These are phyloP conservation scores for Rhododendron mucronatum DNA, from an alignment of 148 eudicot species.

Conservation along the genomic window DNA sequence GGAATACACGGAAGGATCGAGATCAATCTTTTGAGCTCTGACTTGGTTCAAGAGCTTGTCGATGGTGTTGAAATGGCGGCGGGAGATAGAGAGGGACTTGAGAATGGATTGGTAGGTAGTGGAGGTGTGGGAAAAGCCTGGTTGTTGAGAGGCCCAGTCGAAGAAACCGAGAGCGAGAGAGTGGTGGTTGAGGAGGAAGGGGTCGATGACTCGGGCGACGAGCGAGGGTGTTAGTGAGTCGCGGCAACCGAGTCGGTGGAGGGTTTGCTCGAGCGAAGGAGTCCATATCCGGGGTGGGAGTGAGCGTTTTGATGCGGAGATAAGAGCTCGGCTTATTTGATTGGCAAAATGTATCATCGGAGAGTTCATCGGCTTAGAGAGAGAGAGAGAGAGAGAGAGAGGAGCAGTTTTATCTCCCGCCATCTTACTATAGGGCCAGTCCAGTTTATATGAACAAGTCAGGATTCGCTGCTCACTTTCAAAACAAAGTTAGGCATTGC, in stretches of 20 bases:
- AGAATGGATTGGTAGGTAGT: constrained; percentile 47
- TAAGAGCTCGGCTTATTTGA: constrained; percentile 49
- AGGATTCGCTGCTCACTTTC: no score
- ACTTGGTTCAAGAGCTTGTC: constrained; percentile 52
- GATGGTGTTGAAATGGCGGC: constrained; percentile 47
- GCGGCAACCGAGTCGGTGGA: constrained; percentile 56
- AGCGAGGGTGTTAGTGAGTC: constrained; percentile 54
- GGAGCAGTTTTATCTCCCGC: constrained; percentile 18
- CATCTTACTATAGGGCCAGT: background rate
- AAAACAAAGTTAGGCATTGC: no score
- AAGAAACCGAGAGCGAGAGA: constrained; percentile 81
- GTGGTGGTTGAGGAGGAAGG: constrained; percentile 66
- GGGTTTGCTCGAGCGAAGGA: constrained; percentile 59
- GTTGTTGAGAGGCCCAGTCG: constrained; percentile 90
- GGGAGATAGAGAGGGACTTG: constrained; percentile 59
- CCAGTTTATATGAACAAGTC: background rate
- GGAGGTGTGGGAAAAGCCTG: constrained; percentile 58
- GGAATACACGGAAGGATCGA: constrained; percentile 39
- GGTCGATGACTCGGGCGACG: constrained; percentile 80
- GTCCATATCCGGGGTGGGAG: constrained; percentile 41
- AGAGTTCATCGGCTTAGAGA: background rate
- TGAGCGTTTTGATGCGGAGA: constrained; percentile 39
- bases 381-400: background rate
- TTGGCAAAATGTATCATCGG: constrained; percentile 31
- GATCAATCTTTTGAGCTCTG: constrained; percentile 24